Base-by-base conservation (phyloP, 352 stramenopile genomes). In the Phytophthora citrophthora region DNA sequence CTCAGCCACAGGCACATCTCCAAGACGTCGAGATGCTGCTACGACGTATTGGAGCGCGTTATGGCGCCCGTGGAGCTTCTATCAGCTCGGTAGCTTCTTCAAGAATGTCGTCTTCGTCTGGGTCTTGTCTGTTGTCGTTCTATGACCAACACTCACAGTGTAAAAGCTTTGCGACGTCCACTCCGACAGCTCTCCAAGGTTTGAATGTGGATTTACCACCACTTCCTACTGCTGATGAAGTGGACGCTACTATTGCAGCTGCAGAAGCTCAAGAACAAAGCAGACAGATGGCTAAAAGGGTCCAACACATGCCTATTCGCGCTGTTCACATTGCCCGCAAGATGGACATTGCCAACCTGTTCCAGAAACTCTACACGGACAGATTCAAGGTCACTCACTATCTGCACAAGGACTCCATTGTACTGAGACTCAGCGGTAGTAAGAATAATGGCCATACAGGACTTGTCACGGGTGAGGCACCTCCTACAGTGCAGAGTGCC, bases 301-400 rank as follows among this genome's bases (percentile, higher is more conserved):
- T 93, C 44, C 79, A 90, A 50, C 83, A 92, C 70, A 93, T 93
- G 86, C 82, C 80, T 11, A 93, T 95, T 39, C 81, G 86, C 46
- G 86, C 88, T 13, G 83, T 95, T 46, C 86, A 95, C 61, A 68
- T 94, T 41, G 86, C 86, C 23, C 84, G 86, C 34, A 93, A 94
- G 72, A 93, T 95, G 79, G 85, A 96, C 72, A 92, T 94, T 53
- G 72, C 87, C 29, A 76, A 74, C 32, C 83, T 96, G 55, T 96
- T 95, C 69, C 78, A 93, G 74, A 92, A 91, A 64, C 77, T 95
- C 32, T 96, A 93, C 70, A 93, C 84, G 34, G 84, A 95, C 60
- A 71, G 83, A 34, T 91, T 89, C 70, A 92, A 95, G 45, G 82
- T 93, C 15, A 79, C 81, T 23, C 85, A 95, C 50, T 93, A 86